Percentiles rank a stretch among this genome's conserved stretches.
Evolutionary conservation across 176 grass and related monocot genomes (phyloP).

Genomic region (Musa beccarii): DNA sequence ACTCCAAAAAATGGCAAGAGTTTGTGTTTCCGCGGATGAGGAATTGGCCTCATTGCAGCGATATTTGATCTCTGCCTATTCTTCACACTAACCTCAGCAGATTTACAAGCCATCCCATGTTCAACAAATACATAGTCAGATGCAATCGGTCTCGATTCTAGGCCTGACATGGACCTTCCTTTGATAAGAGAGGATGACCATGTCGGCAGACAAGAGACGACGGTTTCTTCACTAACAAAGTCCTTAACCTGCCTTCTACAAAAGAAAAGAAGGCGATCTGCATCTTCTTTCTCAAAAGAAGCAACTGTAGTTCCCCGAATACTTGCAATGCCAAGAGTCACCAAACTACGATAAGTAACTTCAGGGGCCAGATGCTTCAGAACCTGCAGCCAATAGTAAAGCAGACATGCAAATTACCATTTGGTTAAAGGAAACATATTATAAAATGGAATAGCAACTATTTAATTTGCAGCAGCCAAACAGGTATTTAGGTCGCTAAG

Average conservation of each 20-base stretch:
- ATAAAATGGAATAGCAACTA: too few relatives aligned
- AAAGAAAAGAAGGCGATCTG: constrained; percentile 90
- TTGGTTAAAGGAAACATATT: too few relatives aligned
- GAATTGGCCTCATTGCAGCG: constrained; percentile 75
- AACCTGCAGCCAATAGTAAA: constrained; percentile 29
- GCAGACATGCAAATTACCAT: not conserved
- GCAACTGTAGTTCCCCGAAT: constrained; percentile 82
- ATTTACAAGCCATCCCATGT: constrained; percentile 26
- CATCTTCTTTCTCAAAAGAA: constrained; percentile 78
- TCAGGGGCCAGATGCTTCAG: constrained; percentile 85
- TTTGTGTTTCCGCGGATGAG: constrained; percentile 58
- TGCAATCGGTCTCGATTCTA: constrained; percentile 35
- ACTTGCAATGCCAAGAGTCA: constrained; percentile 82
- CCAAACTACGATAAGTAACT: constrained; percentile 65
- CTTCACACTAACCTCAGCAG: constrained; percentile 12
- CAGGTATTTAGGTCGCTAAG: too few relatives aligned
- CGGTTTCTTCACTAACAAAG: constrained; percentile 31
- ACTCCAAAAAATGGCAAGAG: constrained; percentile 75
- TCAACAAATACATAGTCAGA: constrained; percentile 23
- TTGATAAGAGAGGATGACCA: constrained; percentile 59
- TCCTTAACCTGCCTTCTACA: constrained; percentile 44
- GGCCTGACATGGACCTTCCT: constrained; percentile 37
- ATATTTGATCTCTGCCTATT: constrained; percentile 45
- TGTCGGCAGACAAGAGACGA: constrained; percentile 39
- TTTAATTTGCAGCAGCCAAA: too few relatives aligned